These are phyloP conservation scores for Podospora australis DNA, from an alignment of 495 filamentous ascomycete genomes.

Conservation along the genomic window DNA sequence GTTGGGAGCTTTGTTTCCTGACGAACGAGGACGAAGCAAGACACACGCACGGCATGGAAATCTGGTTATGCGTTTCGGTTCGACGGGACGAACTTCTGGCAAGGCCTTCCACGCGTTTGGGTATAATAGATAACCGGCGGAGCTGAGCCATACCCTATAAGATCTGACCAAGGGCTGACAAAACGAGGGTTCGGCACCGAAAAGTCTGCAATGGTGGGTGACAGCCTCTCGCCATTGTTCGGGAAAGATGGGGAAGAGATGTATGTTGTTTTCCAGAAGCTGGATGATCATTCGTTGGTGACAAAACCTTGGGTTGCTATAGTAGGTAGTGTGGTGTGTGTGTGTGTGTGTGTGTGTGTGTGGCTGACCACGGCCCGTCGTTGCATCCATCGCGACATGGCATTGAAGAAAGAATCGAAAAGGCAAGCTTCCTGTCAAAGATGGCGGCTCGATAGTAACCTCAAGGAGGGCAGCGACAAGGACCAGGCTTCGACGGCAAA, in stretches of 20 bases:
- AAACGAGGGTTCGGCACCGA: neutral
- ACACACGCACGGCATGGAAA: neutral
- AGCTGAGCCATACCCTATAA: neutral
- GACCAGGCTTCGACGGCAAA: slow-evolving; percentile 4
- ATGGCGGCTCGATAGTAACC: neutral
- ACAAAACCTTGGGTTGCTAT: neutral
- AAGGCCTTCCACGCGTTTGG: neutral
- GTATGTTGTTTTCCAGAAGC: too few species aligned
- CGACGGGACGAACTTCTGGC: neutral
- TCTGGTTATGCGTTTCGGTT: neutral
- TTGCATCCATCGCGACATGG: neutral
- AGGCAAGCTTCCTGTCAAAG: neutral
- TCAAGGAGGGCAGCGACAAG: neutral
- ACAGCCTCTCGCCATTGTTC: too few species aligned
- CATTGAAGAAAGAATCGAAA: neutral
- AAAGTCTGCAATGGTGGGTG: neutral
- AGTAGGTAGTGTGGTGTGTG: neutral
- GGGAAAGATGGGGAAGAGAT: too few species aligned
- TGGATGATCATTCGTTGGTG: neutral
- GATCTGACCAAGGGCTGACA: neutral
- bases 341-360: neutral
- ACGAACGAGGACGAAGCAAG: neutral
- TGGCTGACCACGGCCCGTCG: neutral
- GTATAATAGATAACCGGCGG: neutral
- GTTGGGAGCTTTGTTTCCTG: neutral